These are phyloP conservation scores for Apiospora hydei DNA, from an alignment of 2,329 filamentous ascomycete species.

Conservation along the genomic window DNA sequence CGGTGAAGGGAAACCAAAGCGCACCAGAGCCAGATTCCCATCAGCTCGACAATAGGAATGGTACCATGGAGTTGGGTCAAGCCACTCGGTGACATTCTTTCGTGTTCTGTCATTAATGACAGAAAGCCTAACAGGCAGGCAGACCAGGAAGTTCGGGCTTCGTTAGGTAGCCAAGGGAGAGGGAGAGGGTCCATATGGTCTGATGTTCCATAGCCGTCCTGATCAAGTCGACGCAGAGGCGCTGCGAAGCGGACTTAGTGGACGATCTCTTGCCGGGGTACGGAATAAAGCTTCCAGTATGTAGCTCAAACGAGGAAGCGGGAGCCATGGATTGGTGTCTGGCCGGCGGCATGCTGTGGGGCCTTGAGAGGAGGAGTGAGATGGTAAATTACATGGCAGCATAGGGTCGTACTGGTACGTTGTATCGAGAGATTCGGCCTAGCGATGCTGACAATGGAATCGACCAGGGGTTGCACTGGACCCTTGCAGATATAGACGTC, in stretches of 20 bases:
- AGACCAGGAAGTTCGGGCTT: neutral
- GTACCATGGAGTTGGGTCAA: constrained; percentile 22
- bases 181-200: neutral
- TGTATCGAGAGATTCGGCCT: constrained; percentile 27
- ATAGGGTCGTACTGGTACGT: constrained; percentile 4
- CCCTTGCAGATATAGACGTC: constrained; percentile 49
- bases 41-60: constrained; percentile 2
- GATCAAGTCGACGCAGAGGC: constrained; percentile 8
- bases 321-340: constrained; percentile 5
- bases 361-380: constrained; percentile 14
- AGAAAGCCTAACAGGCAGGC: constrained; percentile 3
- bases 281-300: constrained; percentile 19
- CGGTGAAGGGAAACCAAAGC: neutral
- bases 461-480: constrained; percentile 29
- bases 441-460: constrained; percentile 23
- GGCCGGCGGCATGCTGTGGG: constrained; percentile 12
- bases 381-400: constrained; percentile 16
- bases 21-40: neutral
- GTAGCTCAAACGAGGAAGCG: constrained; percentile 1
- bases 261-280: constrained; percentile 4
- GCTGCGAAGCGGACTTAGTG: neutral
- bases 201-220: constrained; percentile 6
- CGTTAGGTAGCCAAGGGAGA: neutral
- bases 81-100: constrained; percentile 11
- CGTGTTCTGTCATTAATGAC: constrained; percentile 22